Conservation (phyloP, 2,329 filamentous ascomycete genomes). For the Ascosphaera apis region DNA sequence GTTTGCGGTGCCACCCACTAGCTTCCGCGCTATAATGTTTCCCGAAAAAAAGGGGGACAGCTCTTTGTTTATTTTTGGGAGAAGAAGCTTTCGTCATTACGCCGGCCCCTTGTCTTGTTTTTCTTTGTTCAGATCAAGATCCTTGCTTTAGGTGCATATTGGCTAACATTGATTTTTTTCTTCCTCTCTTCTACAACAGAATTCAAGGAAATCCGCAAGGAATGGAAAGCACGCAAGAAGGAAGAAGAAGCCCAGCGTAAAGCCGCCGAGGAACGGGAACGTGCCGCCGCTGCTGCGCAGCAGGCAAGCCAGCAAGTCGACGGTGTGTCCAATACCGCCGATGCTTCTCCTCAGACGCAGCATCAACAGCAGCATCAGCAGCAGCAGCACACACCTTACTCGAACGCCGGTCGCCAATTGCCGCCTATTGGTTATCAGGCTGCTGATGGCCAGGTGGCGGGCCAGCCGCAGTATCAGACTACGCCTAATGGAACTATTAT, state of each 20-base stretch:
- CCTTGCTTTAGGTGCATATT: no score
- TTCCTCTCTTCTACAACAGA: constrained; percentile 31
- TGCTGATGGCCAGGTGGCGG: constrained; percentile 28
- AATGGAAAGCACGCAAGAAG: constrained; percentile 99
- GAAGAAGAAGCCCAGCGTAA: constrained; percentile 83
- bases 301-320: constrained; percentile 24
- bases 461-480: constrained; percentile 45
- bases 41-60: no score
- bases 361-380: no score
- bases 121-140: no score
- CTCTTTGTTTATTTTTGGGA: background rate
- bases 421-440: constrained; percentile 55
- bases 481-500: constrained; percentile 26
- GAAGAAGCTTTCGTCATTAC: constrained; percentile 6
- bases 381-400: constrained; percentile 20
- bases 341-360: no score
- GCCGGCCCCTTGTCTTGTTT: constrained; percentile 5
- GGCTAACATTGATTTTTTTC: constrained; percentile 9
- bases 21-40: no score
- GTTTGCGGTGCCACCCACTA: no score
- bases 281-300: constrained; percentile 37
- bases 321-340: constrained; percentile 22
- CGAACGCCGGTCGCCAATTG: constrained; percentile 35
- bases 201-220: constrained; percentile 97
- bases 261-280: constrained; percentile 63